Base-by-base conservation (phyloP, 805 yeast genomes). In the Saccharomycopsis malanga region DNA sequence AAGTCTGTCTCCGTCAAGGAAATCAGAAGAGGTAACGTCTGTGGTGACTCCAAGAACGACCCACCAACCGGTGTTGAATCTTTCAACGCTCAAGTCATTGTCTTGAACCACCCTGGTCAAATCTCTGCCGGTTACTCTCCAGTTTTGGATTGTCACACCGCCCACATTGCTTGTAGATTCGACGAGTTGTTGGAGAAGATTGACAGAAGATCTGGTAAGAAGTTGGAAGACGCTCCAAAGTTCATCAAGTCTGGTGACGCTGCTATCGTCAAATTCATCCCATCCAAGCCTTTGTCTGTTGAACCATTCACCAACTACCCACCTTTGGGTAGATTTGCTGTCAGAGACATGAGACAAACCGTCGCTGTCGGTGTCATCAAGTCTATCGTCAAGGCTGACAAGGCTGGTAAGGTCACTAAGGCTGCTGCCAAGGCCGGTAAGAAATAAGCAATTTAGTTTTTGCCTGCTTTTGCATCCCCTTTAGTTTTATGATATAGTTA, bases 301-400 rank as follows among this genome's bases (percentile, higher is more conserved):
- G 96, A 91, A 75, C 78, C 91, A 61, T 91, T 81, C 82, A 74
- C 81, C 67, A 93, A 87, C 68, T 88, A 91, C 82, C 96, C 91
- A 70, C 96, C 94, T 75, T 74, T 91, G 72, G 93, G 96, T 75
- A 88, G 98, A 83, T 77, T 91, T 75, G 91, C 91, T 71, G 96
- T 88, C 81, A 89, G 97, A 85, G 97, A 88, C 77, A 88, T 88
- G 97, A 86, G 97, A 85, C 96, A 88, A 78, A 89, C 97, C 65
- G 97, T 89, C 66, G 97, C 97, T 71, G 97, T 89, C 70, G 97
- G 97, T 86, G 96, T 89, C 69, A 85, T 91, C 85, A 91, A 91
- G 83, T 73, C 87, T 58, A 95, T 87, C 64, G 94, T 77, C 67
- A 87, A 87, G 84, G 67, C 85, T 60, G 83, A 79, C 74, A 37